Conservation (phyloP, 371 early-diverging fungal species). For the Mortierella sp. region DNA sequence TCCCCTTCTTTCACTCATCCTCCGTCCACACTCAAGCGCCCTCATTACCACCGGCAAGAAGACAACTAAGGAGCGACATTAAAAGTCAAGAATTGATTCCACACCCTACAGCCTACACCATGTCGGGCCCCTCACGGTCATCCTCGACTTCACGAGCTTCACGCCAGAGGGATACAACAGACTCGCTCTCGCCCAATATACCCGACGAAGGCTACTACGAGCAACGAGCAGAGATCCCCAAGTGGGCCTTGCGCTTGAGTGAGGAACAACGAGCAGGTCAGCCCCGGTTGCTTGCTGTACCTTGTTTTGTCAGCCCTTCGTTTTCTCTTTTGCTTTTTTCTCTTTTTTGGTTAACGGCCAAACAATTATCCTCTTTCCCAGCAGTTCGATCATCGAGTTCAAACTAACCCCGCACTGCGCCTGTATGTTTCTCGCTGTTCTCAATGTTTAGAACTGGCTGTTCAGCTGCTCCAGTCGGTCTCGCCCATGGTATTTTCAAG, state of each 20-base stretch:
- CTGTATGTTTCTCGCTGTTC: background rate
- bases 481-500: slow-evolving; percentile 67
- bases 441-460: slow-evolving; percentile 72
- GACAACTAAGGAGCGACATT: background rate
- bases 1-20: background rate
- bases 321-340: background rate
- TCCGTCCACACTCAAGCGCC: background rate
- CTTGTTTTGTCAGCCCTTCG: background rate
- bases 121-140: slow-evolving; percentile 39
- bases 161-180: slow-evolving; percentile 16
- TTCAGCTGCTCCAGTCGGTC: slow-evolving; percentile 73
- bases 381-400: background rate
- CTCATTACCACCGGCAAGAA: background rate
- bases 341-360: background rate
- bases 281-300: background rate
- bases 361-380: slow-evolving; percentile 17
- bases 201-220: slow-evolving; percentile 79
- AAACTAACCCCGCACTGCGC: background rate
- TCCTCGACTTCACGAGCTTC: slow-evolving; percentile 36
- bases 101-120: slow-evolving; percentile 1
- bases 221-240: slow-evolving; percentile 68
- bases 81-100: background rate
- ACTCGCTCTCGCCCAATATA: slow-evolving; percentile 29
- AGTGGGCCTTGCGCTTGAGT: slow-evolving; percentile 63
- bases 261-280: slow-evolving; percentile 78